Conservation (phyloP, 2,329 filamentous ascomycete genomes). For the Colletotrichum sp. region DNA sequence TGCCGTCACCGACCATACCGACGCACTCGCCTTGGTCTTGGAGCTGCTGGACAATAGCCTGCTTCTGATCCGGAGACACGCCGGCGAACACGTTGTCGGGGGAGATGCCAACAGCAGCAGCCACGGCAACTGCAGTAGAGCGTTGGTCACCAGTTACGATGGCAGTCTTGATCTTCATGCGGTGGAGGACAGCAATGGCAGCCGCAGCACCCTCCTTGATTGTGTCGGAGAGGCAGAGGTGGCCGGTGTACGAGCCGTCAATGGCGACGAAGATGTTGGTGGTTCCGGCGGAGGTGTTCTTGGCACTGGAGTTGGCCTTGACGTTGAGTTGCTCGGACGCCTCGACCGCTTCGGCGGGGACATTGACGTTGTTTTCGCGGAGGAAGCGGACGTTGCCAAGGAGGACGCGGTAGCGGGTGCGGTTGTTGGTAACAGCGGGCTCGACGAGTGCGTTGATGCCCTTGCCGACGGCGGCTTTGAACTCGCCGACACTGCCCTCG, state of each 20-base stretch:
- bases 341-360: constrained; percentile 68
- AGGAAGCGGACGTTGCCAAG: constrained; percentile 85
- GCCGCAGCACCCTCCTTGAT: constrained; percentile 88
- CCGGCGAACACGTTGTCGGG: constrained; percentile 79
- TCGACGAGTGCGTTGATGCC: constrained; percentile 85
- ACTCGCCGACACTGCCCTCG: constrained; percentile 85
- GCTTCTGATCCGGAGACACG: constrained; percentile 91
- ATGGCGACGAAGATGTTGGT: constrained; percentile 94
- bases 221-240: constrained; percentile 84
- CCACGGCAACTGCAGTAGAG: constrained; percentile 83
- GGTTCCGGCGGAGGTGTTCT: constrained; percentile 65
- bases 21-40: constrained; percentile 78
- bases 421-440: constrained; percentile 71
- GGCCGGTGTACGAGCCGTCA: constrained; percentile 79
- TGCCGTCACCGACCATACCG: constrained; percentile 97
- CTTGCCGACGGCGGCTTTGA: constrained; percentile 81
- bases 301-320: constrained; percentile 38
- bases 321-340: constrained; percentile 65
- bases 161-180: constrained; percentile 84
- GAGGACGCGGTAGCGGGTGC: constrained; percentile 76
- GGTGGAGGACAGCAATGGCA: constrained; percentile 79
- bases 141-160: constrained; percentile 94
- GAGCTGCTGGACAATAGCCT: constrained; percentile 78
- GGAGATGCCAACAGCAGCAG: constrained; percentile 80
- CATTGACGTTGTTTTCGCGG: constrained; percentile 68